Evolutionary conservation across 495 filamentous ascomycete genomes (phyloP), one percentile per base, ranked within the genome.

Genomic region (Clohesyomyces aquaticus): DNA sequence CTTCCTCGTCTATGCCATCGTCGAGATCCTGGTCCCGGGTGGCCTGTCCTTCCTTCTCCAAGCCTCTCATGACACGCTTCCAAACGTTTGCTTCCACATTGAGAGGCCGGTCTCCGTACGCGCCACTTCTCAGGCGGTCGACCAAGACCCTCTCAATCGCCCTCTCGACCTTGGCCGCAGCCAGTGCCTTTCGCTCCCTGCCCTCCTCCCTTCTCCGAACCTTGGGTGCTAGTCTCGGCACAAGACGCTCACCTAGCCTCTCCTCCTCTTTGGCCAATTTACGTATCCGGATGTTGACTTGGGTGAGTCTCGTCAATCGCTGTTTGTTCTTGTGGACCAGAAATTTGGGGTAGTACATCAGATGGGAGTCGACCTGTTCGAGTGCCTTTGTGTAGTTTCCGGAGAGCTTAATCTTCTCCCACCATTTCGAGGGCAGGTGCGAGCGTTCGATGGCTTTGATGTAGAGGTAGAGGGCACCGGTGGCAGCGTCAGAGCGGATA

Each of bases 281-380:
- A 73, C 86, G 83, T 81, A 90, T 94, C 52, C 92, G 84, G 54
- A 97, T 93, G 9, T 85, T 86, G 9, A 98, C 95, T 78, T 98
- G 95, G 42, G 91, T 95, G 71, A 98, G 80, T 49, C 94, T 83
- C 19, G 94, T 98, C 23, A 98, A 83, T 62, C 94, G 88, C 78
- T 98, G 94, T 79, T 98, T 98, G 85, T 92, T 96, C 77, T 96
- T 96, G 79, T 98, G 95, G 51, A 91, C 77, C 63, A 97, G 78
- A 75, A 96, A 96, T 72, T 96, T 96, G 26, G 94, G 94, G 88
- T 91, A 98, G 83, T 96, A 97, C 69, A 91, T 88, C 50, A 98
- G 82, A 10, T 88, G 83, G 64, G 89, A 83, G 71, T 98, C 95
- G 67, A 98, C 87, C 73, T 96, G 92, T 59, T 86, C 82, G 21